Conservation (phyloP, 2,329 filamentous ascomycete species). For the Chrysosporium queenslandicum region DNA sequence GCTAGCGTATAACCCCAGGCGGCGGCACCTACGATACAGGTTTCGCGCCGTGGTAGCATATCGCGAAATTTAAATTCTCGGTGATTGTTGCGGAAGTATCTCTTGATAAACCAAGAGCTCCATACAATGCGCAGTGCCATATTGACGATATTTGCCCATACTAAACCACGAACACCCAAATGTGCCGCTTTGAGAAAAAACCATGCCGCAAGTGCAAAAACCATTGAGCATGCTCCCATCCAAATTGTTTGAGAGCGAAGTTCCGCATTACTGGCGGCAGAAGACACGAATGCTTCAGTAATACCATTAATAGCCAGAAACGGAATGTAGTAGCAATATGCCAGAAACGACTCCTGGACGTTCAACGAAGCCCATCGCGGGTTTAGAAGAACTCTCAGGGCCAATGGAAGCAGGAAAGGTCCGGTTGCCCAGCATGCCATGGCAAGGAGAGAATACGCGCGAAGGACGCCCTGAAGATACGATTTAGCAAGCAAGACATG, state of each 20-base stretch:
- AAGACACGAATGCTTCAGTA: slow-evolving; percentile 83
- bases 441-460: slow-evolving; percentile 64
- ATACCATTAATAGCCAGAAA: slow-evolving; percentile 86
- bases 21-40: slow-evolving; percentile 38
- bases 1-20: slow-evolving; percentile 37
- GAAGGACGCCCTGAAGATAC: slow-evolving; percentile 47
- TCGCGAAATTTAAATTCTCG: slow-evolving; percentile 34
- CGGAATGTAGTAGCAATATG: slow-evolving; percentile 88
- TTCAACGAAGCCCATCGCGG: slow-evolving; percentile 63
- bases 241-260: slow-evolving; percentile 67
- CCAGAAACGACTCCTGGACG: slow-evolving; percentile 61
- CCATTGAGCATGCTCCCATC: slow-evolving; percentile 73
- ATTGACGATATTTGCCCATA: slow-evolving; percentile 79
- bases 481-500: slow-evolving; percentile 23
- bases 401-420: slow-evolving; percentile 61
- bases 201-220: slow-evolving; percentile 66
- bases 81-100: slow-evolving; percentile 48
- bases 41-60: slow-evolving; percentile 39
- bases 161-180: slow-evolving; percentile 68
- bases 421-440: slow-evolving; percentile 59
- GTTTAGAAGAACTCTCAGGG: slow-evolving; percentile 68
- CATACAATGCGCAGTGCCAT: slow-evolving; percentile 78
- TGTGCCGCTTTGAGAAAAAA: slow-evolving; percentile 59
- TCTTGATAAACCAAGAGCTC: slow-evolving; percentile 62
- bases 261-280: slow-evolving; percentile 65